Evolutionary conservation across 73 alveolate genomes (phyloP).

Genomic region (Tetrahymena thermophila): DNA sequence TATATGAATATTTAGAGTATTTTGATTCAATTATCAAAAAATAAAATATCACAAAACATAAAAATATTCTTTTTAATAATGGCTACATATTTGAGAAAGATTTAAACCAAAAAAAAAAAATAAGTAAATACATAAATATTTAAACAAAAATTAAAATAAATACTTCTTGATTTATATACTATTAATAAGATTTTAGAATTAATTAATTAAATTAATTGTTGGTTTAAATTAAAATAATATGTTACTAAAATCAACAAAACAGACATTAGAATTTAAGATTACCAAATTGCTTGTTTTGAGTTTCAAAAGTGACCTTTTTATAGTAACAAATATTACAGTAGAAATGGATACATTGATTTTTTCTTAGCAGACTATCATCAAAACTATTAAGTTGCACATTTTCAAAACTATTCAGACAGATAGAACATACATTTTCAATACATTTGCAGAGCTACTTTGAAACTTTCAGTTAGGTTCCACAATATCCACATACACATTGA

Average conservation of each 20-base stretch:
- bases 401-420: background rate
- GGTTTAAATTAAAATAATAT: too few species aligned
- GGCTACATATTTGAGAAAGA: too few species aligned
- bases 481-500: background rate
- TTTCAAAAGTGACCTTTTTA: background rate
- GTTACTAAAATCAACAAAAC: background rate
- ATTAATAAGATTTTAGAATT: too few species aligned
- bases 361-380: background rate
- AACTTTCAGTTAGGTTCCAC: background rate
- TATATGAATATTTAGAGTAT: too few species aligned
- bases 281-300: background rate
- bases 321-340: background rate
- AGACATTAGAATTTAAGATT: background rate
- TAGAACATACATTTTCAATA: background rate
- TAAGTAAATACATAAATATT: too few species aligned
- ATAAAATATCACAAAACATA: too few species aligned
- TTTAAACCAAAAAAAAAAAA: too few species aligned
- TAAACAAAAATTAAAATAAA: too few species aligned
- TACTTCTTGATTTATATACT: too few species aligned
- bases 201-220: too few species aligned
- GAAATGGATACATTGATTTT: background rate
- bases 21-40: too few species aligned
- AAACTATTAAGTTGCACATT: background rate
- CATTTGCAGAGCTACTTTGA: background rate
- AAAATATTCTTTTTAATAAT: too few species aligned